Conservation (phyloP, 2,329 filamentous ascomycete genomes). For the Colletotrichum tropicale region DNA sequence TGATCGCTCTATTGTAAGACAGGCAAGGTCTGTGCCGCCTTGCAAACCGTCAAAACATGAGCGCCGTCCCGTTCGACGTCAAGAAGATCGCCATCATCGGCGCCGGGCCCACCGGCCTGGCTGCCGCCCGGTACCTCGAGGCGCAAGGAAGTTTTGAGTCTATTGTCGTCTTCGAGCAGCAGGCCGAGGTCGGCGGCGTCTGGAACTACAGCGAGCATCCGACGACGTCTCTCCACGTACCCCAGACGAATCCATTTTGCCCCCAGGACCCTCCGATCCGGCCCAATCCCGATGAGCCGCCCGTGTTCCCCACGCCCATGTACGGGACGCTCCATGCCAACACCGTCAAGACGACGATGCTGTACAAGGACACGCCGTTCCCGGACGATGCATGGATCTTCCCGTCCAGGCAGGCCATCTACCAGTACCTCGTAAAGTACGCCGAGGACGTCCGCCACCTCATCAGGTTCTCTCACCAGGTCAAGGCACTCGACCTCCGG, state of each 20-base stretch:
- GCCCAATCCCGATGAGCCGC: constrained; percentile 39
- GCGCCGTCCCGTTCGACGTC: constrained; percentile 46
- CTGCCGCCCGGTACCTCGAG: constrained; percentile 79
- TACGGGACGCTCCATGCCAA: constrained; percentile 87
- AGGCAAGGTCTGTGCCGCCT: background rate
- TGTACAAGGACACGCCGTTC: constrained; percentile 74
- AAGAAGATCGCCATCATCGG: constrained; percentile 78
- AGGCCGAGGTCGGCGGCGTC: constrained; percentile 76
- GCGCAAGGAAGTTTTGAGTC: constrained; percentile 70
- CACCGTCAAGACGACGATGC: constrained; percentile 82
- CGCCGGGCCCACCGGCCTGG: constrained; percentile 79
- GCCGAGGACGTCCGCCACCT: constrained; percentile 69
- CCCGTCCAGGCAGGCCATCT: constrained; percentile 73
- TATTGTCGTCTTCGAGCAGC: constrained; percentile 84
- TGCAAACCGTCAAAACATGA: background rate
- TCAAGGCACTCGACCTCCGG: constrained; percentile 59
- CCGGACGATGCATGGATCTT: constrained; percentile 71
- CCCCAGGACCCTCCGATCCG: constrained; percentile 68
- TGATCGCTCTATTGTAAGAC: background rate
- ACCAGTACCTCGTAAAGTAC: constrained; percentile 76
- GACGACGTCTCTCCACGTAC: constrained; percentile 57
- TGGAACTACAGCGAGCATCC: constrained; percentile 77
- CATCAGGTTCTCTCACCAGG: constrained; percentile 73
- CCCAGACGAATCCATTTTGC: constrained; percentile 70
- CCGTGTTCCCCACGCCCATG: constrained; percentile 80